Percentiles rank a stretch among this genome's conserved stretches.
Evolutionary conservation across 2,329 filamentous ascomycete genomes (phyloP).

Genomic region (Penicillium digitatum): DNA sequence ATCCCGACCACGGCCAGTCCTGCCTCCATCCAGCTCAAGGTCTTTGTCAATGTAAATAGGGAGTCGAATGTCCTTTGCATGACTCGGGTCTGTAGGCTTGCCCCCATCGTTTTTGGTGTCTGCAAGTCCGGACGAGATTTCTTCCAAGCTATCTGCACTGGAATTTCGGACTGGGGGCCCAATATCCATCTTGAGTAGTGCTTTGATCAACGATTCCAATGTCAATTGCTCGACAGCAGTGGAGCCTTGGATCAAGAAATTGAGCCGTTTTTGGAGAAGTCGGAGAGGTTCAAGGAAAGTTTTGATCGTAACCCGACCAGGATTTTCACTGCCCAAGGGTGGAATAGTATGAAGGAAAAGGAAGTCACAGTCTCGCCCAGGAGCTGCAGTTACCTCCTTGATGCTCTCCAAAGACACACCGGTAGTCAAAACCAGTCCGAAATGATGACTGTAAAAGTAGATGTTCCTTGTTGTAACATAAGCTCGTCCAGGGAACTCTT

Average conservation of each 20-base stretch:
- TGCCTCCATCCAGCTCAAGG: constrained; percentile 48
- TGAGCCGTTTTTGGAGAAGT: constrained; percentile 76
- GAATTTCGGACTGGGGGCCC: constrained; percentile 59
- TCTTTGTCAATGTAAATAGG: constrained; percentile 61
- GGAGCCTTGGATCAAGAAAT: constrained; percentile 77
- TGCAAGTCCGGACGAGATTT: constrained; percentile 56
- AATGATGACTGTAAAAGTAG: constrained; percentile 94
- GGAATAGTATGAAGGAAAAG: constrained; percentile 77
- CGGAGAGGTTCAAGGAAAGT: constrained; percentile 85
- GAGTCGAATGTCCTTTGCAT: constrained; percentile 51
- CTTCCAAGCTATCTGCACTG: constrained; percentile 87
- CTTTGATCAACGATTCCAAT: constrained; percentile 65
- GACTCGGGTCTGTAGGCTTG: constrained; percentile 36
- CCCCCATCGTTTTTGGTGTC: constrained; percentile 54
- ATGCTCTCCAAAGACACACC: constrained; percentile 71
- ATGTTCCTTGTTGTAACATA: constrained; percentile 84
- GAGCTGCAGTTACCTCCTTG: constrained; percentile 81
- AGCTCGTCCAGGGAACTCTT: constrained; percentile 76
- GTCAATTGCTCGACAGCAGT: constrained; percentile 66
- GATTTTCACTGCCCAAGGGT: constrained; percentile 57
- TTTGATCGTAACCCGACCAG: constrained; percentile 78
- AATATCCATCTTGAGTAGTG: constrained; percentile 70
- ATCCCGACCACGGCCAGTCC: constrained; percentile 40
- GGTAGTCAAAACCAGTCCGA: constrained; percentile 83
- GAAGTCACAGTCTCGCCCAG: constrained; percentile 88